Evolutionary conservation across 2,329 filamentous ascomycete genomes (phyloP).

Genomic region (Ophiostoma perfectum): DNA sequence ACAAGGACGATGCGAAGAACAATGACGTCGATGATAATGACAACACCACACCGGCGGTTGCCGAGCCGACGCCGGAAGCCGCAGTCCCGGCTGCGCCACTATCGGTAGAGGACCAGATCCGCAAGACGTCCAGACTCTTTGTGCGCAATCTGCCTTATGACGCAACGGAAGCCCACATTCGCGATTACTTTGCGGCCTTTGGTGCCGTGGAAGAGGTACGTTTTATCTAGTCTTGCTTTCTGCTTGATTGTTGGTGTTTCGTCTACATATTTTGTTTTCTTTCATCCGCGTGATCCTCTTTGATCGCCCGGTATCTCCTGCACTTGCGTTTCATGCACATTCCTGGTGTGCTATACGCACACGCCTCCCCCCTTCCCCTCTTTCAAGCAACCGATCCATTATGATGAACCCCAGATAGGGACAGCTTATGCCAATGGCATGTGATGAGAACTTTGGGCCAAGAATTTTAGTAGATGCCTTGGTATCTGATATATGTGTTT

Average conservation of each 20-base stretch:
- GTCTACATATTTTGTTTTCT: no score
- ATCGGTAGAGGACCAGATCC: constrained; percentile 55
- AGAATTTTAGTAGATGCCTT: constrained; percentile 99
- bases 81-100: constrained; percentile 31
- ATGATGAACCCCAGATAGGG: constrained; percentile 99
- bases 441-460: constrained; percentile 84
- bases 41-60: constrained; percentile 1
- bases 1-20: constrained; percentile 26
- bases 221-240: constrained; percentile 23
- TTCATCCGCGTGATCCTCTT: no score
- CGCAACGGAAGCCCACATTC: constrained; percentile 70
- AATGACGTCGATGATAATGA: constrained; percentile 23
- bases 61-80: neutral
- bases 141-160: constrained; percentile 83
- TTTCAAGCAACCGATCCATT: constrained; percentile 20
- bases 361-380: neutral
- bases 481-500: constrained; percentile 58
- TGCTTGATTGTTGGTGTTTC: neutral
- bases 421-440: constrained; percentile 90
- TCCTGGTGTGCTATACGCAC: neutral
- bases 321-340: constrained; percentile 7
- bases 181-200: constrained; percentile 63
- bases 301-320: neutral
- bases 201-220: constrained; percentile 85
- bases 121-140: constrained; percentile 72